phyloP scores from a whole-genome alignment of 2,329 filamentous ascomycete genomes.

The Harringtonia lauricola region DNA sequence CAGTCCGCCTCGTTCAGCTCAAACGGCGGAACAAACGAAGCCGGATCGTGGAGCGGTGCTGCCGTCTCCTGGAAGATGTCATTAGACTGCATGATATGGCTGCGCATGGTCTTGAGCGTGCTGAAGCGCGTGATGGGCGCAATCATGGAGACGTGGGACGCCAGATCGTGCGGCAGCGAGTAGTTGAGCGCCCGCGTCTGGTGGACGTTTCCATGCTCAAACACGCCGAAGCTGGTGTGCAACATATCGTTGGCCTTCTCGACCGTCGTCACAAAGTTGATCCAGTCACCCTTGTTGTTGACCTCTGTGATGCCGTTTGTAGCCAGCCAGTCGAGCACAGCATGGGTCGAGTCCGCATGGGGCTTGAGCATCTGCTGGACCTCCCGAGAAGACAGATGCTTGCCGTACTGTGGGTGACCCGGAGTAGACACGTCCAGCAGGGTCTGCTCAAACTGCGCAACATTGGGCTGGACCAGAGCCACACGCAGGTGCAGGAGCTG shows the following conservation, averaged over 20 bases:
- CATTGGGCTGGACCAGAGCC: constrained; percentile 12
- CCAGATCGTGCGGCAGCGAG: constrained; percentile 22
- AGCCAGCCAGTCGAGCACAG: constrained; percentile 34
- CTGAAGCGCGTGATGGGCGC: constrained; percentile 37
- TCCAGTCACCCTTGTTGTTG: constrained; percentile 17
- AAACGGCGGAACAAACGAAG: constrained; percentile 9
- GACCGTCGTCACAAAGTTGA: constrained; percentile 15
- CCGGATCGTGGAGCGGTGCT: neutral
- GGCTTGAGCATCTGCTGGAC: constrained; percentile 38
- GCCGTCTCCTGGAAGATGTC: neutral
- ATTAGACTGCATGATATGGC: constrained; percentile 10
- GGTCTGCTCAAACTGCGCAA: constrained; percentile 16
- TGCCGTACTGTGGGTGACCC: constrained; percentile 31
- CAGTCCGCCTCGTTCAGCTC: constrained; percentile 11
- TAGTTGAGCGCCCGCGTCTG: constrained; percentile 21
- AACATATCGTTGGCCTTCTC: constrained; percentile 15
- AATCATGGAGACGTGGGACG: constrained; percentile 29
- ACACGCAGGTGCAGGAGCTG: constrained; percentile 11
- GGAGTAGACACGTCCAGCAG: constrained; percentile 31
- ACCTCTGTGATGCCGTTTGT: constrained; percentile 26
- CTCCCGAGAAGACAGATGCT: constrained; percentile 34
- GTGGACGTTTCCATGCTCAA: constrained; percentile 10
- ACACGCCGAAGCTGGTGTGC: constrained; percentile 15
- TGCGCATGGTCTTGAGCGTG: constrained; percentile 10
- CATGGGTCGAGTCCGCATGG: constrained; percentile 22